Conservation (phyloP, 768 basidiomycete genomes). For the Glaciozyma antarctica region DNA sequence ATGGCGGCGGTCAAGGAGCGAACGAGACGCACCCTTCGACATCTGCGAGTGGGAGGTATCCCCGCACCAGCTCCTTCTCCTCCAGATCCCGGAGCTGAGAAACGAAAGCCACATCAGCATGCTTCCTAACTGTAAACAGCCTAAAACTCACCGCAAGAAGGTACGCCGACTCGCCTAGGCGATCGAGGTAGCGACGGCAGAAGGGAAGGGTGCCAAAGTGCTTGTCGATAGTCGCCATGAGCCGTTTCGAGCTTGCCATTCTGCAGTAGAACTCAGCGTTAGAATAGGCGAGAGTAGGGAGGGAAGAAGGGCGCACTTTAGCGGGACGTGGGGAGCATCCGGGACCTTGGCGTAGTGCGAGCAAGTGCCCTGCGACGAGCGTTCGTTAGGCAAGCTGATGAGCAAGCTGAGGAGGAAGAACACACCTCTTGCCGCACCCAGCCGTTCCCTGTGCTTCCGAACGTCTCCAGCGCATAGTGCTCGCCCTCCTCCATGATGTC, state of each 20-base stretch:
- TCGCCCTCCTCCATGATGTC: conserved; percentile 99
- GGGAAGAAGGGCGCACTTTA: conserved; percentile 51
- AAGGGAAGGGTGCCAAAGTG: conserved; percentile 93
- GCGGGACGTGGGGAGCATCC: conserved; percentile 57
- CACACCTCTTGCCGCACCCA: conserved; percentile 69
- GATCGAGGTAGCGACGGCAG: conserved; percentile 89
- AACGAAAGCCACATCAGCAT: not conserved
- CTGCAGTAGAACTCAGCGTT: conserved; percentile 42
- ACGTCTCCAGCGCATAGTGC: conserved; percentile 98
- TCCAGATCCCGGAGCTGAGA: conserved; percentile 82
- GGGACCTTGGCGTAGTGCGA: conserved; percentile 78
- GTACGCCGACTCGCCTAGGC: conserved; percentile 84
- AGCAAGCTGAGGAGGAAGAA: conserved; percentile 7
- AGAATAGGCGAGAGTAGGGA: not conserved
- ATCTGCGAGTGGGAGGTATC: conserved; percentile 81
- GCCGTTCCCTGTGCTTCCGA: conserved; percentile 91
- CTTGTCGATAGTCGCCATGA: conserved; percentile 77
- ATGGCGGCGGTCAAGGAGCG: too few species aligned
- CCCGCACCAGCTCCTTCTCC: conserved; percentile 72
- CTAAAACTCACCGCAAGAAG: conserved; percentile 60
- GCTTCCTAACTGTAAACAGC: not conserved
- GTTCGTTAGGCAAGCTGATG: not conserved
- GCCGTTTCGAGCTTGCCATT: conserved; percentile 69
- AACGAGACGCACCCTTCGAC: too few species aligned
- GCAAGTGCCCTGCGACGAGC: conserved; percentile 58